Evolutionary conservation across 2,329 filamentous ascomycete species (phyloP).

Genomic region (Alternaria longipes): DNA sequence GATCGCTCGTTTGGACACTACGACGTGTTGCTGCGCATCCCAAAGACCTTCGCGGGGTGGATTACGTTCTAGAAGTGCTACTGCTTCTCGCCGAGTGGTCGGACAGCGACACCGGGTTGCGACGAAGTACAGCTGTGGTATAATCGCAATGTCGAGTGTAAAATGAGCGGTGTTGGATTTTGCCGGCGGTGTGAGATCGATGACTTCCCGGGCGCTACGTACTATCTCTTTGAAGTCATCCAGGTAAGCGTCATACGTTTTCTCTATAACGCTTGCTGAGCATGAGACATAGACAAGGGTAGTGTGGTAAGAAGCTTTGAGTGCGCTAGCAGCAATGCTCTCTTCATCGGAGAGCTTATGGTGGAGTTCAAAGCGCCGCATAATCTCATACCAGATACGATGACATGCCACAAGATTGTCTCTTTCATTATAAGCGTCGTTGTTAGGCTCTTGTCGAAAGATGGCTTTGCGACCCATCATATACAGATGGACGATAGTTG

Average conservation of each 20-base stretch:
- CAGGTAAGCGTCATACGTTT: constrained; percentile 27
- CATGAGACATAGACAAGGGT: constrained; percentile 22
- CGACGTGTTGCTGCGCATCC: constrained; percentile 30
- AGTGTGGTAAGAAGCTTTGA: constrained; percentile 26
- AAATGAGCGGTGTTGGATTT: constrained; percentile 24
- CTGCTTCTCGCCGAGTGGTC: constrained; percentile 29
- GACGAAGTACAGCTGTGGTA: constrained; percentile 22
- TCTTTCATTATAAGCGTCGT: constrained; percentile 17
- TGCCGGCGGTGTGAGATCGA: constrained; percentile 22
- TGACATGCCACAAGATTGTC: constrained; percentile 26
- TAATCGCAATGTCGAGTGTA: constrained; percentile 32
- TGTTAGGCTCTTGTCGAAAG: background rate
- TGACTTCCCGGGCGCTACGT: constrained; percentile 27
- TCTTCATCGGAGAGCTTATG: constrained; percentile 21
- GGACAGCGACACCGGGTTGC: constrained; percentile 34
- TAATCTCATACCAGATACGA: constrained; percentile 23
- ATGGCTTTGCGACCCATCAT: constrained; percentile 10
- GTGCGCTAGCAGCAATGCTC: constrained; percentile 18
- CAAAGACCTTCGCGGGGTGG: constrained; percentile 34
- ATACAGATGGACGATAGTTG: constrained; percentile 22
- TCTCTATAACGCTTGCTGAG: constrained; percentile 18
- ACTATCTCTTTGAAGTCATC: constrained; percentile 27
- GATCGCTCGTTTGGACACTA: constrained; percentile 26
- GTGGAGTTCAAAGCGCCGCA: constrained; percentile 9
- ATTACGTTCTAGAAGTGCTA: constrained; percentile 28